Conservation (phyloP, 306 rosid species). For the Cucurbita ficifolia region DNA sequence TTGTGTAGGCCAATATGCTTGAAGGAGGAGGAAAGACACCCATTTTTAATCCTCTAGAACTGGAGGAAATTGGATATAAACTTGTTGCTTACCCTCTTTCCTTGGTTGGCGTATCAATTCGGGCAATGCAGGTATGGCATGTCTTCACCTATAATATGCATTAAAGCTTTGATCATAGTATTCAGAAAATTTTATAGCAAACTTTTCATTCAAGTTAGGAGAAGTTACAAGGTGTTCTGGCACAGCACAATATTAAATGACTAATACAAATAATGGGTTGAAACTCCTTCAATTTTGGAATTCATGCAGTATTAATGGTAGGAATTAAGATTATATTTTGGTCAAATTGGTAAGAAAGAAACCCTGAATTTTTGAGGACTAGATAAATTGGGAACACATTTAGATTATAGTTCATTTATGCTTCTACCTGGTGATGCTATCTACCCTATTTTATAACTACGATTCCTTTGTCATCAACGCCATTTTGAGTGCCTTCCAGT, state of each 20-base stretch:
- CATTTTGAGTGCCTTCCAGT: too few relatives aligned
- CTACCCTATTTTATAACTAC: too few relatives aligned
- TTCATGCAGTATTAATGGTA: too few relatives aligned
- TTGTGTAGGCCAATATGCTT: slow-evolving; percentile 74
- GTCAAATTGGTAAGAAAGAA: too few relatives aligned
- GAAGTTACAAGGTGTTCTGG: background rate
- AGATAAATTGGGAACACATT: too few relatives aligned
- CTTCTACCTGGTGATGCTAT: too few relatives aligned
- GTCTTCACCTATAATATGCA: background rate
- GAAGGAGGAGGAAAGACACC: slow-evolving; percentile 99
- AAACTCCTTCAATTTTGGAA: too few relatives aligned
- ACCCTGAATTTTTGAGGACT: too few relatives aligned
- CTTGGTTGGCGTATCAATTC: slow-evolving; percentile 73
- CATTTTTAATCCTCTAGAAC: slow-evolving; percentile 56
- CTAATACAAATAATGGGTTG: background rate
- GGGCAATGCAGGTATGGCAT: slow-evolving; percentile 68
- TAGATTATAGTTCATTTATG: too few relatives aligned
- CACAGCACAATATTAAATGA: background rate
- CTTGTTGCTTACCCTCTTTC: slow-evolving; percentile 83
- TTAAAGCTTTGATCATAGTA: background rate
- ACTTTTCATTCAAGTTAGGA: background rate
- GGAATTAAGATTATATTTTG: too few relatives aligned
- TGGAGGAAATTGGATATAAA: slow-evolving; percentile 69
- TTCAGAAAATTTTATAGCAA: background rate
- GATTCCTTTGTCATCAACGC: too few relatives aligned